Percentiles rank a stretch among this genome's conserved stretches.
Evolutionary conservation across 1,284 basidiomycete genomes (phyloP).

Genomic region (Stygiomarasmius scandens): DNA sequence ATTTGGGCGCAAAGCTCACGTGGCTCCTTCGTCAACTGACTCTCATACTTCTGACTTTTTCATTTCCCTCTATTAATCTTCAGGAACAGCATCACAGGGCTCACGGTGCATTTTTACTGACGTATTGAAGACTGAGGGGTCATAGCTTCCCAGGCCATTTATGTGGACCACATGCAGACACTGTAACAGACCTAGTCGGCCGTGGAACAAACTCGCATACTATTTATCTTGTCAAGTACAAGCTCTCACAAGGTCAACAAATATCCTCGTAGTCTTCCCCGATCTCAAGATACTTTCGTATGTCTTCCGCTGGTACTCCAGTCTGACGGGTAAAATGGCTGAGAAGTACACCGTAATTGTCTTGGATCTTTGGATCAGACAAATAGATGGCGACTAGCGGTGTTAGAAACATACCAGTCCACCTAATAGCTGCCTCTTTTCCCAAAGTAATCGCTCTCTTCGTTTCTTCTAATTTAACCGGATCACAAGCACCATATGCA

Average conservation of each 20-base stretch:
- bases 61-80: background rate
- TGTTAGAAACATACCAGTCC: conserved; percentile 69
- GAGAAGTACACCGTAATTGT: conserved; percentile 65
- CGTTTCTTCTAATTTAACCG: conserved; percentile 76
- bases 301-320: conserved; percentile 56
- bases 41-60: too few species aligned
- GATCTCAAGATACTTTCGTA: conserved; percentile 66
- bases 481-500: conserved; percentile 83
- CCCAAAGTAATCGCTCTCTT: conserved; percentile 70
- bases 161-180: too few species aligned
- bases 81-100: too few species aligned
- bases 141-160: too few species aligned
- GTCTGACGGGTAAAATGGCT: conserved; percentile 67
- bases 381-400: background rate
- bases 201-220: too few species aligned
- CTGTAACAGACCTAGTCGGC: too few species aligned
- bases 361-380: conserved; percentile 30
- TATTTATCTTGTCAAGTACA: too few species aligned
- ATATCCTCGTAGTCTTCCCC: conserved; percentile 78
- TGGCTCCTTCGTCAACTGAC: too few species aligned
- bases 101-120: too few species aligned
- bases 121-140: too few species aligned
- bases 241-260: conserved; percentile 36
- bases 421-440: conserved; percentile 78
- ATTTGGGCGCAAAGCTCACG: too few species aligned